phyloP scores from a whole-genome alignment of 73 alveolate genomes.

The Symbiodinium natans region DNA sequence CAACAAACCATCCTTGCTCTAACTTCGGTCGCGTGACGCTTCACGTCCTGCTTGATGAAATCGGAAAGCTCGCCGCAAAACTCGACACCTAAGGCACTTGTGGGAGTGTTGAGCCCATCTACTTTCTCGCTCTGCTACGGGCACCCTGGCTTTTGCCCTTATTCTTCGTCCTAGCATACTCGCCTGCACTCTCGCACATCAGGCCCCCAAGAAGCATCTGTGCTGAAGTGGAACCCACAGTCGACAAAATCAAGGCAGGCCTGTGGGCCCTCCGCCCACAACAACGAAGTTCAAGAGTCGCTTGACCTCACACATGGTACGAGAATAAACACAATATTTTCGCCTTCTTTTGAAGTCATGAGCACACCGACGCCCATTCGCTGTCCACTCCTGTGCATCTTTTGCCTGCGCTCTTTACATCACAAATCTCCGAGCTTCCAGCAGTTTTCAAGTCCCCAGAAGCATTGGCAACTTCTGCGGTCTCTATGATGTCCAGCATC shows the following conservation, averaged over 20 bases:
- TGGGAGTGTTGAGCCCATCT: not conserved
- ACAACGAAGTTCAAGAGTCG: slow-evolving; percentile 71
- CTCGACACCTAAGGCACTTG: slow-evolving; percentile 18
- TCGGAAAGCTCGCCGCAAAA: slow-evolving; percentile 83
- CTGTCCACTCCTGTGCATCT: no score
- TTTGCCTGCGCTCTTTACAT: no score
- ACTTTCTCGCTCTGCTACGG: not conserved
- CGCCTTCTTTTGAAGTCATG: no score
- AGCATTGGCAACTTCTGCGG: slow-evolving; percentile 83
- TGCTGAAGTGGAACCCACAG: not conserved
- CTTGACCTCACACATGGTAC: slow-evolving; percentile 2
- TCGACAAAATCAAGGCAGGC: no score
- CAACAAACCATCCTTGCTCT: no score
- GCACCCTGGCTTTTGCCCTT: not conserved
- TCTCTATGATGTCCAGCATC: slow-evolving; percentile 84
- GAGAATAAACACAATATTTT: not conserved
- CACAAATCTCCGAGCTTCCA: not conserved
- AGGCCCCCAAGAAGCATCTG: not conserved
- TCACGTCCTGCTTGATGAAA: slow-evolving; percentile 82
- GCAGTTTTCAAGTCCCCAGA: slow-evolving; percentile 36
- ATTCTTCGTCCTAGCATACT: not conserved
- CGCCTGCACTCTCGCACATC: not conserved
- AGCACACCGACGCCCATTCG: no score
- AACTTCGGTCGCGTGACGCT: slow-evolving; percentile 18
- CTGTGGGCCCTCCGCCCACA: slow-evolving; percentile 95